Evolutionary conservation across 305 asterid genomes (phyloP).

Genomic region (Solanum hybrid): DNA sequence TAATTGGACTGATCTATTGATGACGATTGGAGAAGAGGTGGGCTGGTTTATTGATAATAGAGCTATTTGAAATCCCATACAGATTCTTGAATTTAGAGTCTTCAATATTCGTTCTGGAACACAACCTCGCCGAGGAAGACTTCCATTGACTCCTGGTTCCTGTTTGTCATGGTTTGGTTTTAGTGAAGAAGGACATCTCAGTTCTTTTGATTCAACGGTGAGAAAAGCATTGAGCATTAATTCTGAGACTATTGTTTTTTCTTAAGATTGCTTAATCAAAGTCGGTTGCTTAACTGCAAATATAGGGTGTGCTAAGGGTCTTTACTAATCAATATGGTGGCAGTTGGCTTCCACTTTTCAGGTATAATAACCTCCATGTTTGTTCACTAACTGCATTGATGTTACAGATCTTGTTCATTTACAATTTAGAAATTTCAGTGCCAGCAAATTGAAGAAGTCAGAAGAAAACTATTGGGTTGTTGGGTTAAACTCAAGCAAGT

Average conservation of each 20-base stretch:
- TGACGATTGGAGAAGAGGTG: neutral
- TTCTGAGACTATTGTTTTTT: neutral
- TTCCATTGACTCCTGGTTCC: conserved; percentile 95
- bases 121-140: conserved; percentile 48
- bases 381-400: neutral
- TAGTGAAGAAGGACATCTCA: conserved; percentile 87
- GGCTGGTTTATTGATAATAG: neutral
- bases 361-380: conserved; percentile 35
- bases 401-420: neutral
- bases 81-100: conserved; percentile 90
- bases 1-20: neutral
- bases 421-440: conserved; percentile 27
- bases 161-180: conserved; percentile 86
- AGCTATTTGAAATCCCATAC: conserved; percentile 10
- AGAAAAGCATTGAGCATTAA: neutral
- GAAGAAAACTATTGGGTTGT: conserved; percentile 84
- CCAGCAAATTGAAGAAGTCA: conserved; percentile 59
- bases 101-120: conserved; percentile 49
- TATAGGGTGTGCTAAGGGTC: conserved; percentile 83
- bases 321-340: conserved; percentile 75
- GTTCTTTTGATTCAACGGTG: conserved; percentile 96
- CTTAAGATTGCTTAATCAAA: neutral
- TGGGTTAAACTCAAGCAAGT: conserved; percentile 69
- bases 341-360: conserved; percentile 91
- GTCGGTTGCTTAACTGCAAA: neutral